Evolutionary conservation across 169 alveolate genomes (phyloP).

Genomic region (Plasmodium fragile): DNA sequence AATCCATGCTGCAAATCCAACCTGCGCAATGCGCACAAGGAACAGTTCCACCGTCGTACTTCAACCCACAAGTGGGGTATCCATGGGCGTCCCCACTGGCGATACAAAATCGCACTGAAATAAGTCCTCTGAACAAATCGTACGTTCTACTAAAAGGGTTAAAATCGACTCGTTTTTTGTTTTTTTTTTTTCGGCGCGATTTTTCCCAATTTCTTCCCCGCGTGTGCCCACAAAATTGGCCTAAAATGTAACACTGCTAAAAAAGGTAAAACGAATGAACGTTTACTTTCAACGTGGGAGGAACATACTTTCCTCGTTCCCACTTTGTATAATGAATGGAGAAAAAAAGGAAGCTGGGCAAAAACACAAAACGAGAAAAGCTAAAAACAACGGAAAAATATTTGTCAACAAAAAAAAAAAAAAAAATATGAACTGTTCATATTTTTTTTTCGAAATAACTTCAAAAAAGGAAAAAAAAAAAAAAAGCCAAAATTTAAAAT

Average conservation of each 20-base stretch:
- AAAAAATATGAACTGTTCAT: conserved; percentile 18
- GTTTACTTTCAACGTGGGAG: conserved; percentile 16
- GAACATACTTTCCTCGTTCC: neutral
- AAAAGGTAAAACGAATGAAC: conserved; percentile 7
- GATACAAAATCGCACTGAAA: neutral
- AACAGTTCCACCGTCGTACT: neutral
- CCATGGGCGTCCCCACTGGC: neutral
- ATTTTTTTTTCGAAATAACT: conserved; percentile 12
- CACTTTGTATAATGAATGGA: neutral
- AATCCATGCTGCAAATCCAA: neutral
- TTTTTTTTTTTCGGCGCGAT: neutral
- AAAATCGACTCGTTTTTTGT: neutral
- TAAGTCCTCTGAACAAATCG: neutral
- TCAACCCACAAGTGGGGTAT: neutral
- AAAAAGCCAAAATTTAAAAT: conserved; percentile 19
- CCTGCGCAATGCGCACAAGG: neutral
- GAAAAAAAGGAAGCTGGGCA: neutral
- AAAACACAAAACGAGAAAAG: conserved; percentile 1
- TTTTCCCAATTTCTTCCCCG: neutral
- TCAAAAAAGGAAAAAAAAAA: conserved; percentile 26
- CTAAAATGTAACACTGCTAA: neutral
- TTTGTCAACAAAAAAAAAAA: conserved; percentile 6
- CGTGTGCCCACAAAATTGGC: neutral
- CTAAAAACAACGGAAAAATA: conserved; percentile 18
- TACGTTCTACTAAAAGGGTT: neutral